phyloP scores from a whole-genome alignment of 2,329 filamentous ascomycete genomes.

The Ampelomyces quisqualis region DNA sequence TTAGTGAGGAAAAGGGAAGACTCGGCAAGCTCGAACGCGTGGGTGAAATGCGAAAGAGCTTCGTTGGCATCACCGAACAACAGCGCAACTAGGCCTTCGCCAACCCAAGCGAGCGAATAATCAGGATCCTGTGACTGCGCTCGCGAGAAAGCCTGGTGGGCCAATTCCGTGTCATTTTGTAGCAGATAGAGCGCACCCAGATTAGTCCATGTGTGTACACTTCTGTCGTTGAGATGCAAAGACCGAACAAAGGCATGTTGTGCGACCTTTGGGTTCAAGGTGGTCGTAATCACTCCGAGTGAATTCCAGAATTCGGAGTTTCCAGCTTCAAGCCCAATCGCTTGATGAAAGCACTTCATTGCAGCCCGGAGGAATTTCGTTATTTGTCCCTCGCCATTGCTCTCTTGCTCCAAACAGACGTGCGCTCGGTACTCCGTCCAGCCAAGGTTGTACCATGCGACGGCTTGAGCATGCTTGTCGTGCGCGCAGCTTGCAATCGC shows the following conservation, averaged over 20 bases:
- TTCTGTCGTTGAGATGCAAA: constrained; percentile 86
- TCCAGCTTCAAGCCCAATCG: constrained; percentile 91
- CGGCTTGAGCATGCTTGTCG: constrained; percentile 83
- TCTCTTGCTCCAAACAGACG: constrained; percentile 57
- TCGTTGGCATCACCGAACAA: constrained; percentile 73
- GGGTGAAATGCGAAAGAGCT: constrained; percentile 82
- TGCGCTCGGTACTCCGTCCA: constrained; percentile 90
- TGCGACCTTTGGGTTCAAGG: constrained; percentile 79
- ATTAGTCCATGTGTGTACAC: constrained; percentile 84
- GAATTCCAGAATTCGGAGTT: constrained; percentile 98
- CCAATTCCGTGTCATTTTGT: constrained; percentile 80
- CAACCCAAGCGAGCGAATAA: constrained; percentile 89
- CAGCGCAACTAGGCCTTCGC: constrained; percentile 82
- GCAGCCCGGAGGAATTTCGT: constrained; percentile 75
- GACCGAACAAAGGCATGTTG: constrained; percentile 94
- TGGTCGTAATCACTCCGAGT: constrained; percentile 84
- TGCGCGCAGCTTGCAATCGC: constrained; percentile 71
- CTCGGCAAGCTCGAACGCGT: constrained; percentile 90
- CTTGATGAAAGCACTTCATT: constrained; percentile 88
- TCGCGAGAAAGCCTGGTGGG: constrained; percentile 84
- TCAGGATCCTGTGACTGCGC: constrained; percentile 94
- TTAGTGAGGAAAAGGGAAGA: constrained; percentile 72
- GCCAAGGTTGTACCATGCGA: constrained; percentile 96
- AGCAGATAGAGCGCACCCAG: constrained; percentile 82
- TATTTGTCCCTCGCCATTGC: constrained; percentile 42